Percentiles rank a stretch among this genome's conserved stretches.
Evolutionary conservation across 345 rosid genomes (phyloP).

Genomic region (Aquilaria malaccensis): DNA sequence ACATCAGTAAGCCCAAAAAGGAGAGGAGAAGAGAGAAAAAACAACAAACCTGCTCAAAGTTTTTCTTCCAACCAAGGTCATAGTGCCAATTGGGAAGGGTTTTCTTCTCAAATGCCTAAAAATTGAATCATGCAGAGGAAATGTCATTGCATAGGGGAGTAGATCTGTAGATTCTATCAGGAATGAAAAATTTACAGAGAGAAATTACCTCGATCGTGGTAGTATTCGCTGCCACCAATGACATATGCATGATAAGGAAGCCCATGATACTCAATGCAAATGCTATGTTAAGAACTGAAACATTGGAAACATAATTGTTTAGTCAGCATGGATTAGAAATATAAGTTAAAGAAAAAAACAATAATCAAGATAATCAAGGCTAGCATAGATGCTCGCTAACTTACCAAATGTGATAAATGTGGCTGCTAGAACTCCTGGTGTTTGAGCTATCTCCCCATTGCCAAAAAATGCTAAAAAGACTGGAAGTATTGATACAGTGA

Average conservation of each 20-base stretch:
- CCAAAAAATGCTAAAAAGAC: conserved; percentile 62
- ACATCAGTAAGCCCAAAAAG: background rate
- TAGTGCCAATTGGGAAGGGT: conserved; percentile 59
- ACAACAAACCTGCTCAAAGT: conserved; percentile 59
- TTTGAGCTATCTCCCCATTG: conserved; percentile 54
- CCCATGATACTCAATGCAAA: conserved; percentile 76
- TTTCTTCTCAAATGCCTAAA: conserved; percentile 77
- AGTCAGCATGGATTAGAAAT: background rate
- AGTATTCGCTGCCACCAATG: conserved; percentile 54
- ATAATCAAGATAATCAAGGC: background rate
- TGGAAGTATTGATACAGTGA: conserved; percentile 52
- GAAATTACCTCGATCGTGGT: conserved; percentile 76
- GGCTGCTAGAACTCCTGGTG: conserved; percentile 63
- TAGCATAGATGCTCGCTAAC: background rate
- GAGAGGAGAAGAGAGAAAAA: background rate
- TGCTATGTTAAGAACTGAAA: conserved; percentile 68
- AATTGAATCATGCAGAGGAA: conserved; percentile 12
- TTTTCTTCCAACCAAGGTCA: conserved; percentile 68
- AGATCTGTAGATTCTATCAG: conserved; percentile 2
- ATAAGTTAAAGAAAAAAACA: conserved; percentile 1
- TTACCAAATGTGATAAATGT: conserved; percentile 74
- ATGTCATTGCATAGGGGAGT: background rate
- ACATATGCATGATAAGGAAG: conserved; percentile 68
- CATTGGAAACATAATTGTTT: background rate
- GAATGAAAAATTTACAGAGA: conserved; percentile 4